Base-by-base conservation (phyloP, 805 yeast genomes). In the Myxozyma mucilagina region DNA sequence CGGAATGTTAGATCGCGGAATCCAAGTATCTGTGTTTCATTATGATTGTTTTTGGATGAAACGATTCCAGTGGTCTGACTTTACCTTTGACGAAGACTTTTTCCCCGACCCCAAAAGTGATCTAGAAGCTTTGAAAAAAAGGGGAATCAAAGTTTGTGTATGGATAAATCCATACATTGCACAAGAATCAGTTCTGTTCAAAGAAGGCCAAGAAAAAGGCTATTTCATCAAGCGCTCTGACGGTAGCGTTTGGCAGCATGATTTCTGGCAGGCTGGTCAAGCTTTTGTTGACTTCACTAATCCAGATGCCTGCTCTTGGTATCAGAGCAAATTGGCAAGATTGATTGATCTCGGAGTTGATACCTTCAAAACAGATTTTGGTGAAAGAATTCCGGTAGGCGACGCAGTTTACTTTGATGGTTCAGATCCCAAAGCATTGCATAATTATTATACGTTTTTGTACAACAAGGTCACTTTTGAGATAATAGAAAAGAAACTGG, bases 41-140 rank as follows among this genome's bases (percentile, higher is more conserved):
- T 75, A 73, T 50, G 78, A 75, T 56, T 74, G 76, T 48, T 75
- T 74, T 68, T 75, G 78, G 78, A 75, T 75, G 78, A 75, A 74
- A 64, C 73, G 74, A 10, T 75, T 73, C 65, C 75, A 75, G 57
- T 75, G 78, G 78, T 73, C 76, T 65, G 77, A 75, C 64, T 75
- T 75, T 65, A 76, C 73, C 55, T 75, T 75, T 60, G 78, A 75
- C 60, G 67, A 69, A 1, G 76, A 73, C 7, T 69, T 63, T 58
- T 75, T 75, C 67, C 74, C 76, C 51, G 73, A 74, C 34, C 65
- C 74, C 8, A 68, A 69, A 51, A 62, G 67, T 20, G 70, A 72
- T 70, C 62, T 75, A 13, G 42, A 61, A 20, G 64, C 69, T 53
- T 67, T 75, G 56, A 75, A 75, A 59, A 53, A 64, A 10, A 67